Evolutionary conservation across 768 basidiomycete genomes (phyloP).

Genomic region (Termitomyces sp.): DNA sequence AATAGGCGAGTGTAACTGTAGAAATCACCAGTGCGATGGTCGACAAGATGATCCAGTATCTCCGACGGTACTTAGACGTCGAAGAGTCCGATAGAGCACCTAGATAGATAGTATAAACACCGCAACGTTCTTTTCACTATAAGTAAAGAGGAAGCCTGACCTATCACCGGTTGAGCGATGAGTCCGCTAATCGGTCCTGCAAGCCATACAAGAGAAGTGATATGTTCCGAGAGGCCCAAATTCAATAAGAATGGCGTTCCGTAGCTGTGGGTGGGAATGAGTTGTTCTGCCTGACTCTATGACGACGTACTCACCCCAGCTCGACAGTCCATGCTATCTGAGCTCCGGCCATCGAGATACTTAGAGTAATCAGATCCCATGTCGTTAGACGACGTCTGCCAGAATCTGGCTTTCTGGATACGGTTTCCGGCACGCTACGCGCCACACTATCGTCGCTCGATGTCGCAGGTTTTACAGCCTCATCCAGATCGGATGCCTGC

Average conservation of each 20-base stretch:
- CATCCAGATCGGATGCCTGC: conserved; percentile 11
- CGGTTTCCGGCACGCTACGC: conserved; percentile 11
- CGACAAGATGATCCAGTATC: conserved; percentile 91
- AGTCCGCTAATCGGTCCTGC: conserved; percentile 94
- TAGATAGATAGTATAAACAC: conserved; percentile 32
- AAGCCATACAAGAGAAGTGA: conserved; percentile 94
- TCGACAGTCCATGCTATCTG: conserved; percentile 97
- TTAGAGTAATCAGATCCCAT: conserved; percentile 77
- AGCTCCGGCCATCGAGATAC: conserved; percentile 90
- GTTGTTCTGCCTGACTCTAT: conserved; percentile 5
- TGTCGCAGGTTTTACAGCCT: conserved; percentile 1
- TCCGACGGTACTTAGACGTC: conserved; percentile 80
- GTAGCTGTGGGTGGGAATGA: conserved; percentile 50
- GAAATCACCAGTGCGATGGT: conserved; percentile 75
- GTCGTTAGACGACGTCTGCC: conserved; percentile 38
- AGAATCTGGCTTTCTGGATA: conserved; percentile 16
- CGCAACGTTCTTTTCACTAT: conserved; percentile 14
- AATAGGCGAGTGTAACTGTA: conserved; percentile 79
- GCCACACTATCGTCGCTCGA: conserved; percentile 9
- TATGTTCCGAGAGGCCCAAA: conserved; percentile 71
- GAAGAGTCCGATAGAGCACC: conserved; percentile 96
- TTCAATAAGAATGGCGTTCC: conserved; percentile 88
- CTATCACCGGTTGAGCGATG: conserved; percentile 95
- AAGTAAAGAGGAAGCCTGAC: conserved; percentile 34
- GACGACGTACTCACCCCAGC: conserved; percentile 61